These are phyloP conservation scores for Lipomyces chichibuensis DNA, from an alignment of 805 yeast genomes.

Conservation along the genomic window DNA sequence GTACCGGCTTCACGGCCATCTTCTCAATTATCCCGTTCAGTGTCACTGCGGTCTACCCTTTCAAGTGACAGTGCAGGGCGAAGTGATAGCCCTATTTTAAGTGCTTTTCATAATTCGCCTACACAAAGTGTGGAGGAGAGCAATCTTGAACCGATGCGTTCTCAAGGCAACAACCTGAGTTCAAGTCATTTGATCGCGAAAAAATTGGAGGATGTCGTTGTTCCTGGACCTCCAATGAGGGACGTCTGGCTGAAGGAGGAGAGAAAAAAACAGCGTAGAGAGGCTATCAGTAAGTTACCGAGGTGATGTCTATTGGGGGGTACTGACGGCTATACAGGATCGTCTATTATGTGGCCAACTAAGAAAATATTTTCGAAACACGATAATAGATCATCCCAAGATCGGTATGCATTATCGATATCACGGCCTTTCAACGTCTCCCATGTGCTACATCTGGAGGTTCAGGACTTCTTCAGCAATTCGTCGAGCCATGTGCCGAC, in stretches of 20 bases:
- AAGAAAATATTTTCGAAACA: background rate
- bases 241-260: constrained; percentile 32
- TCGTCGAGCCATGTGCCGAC: background rate
- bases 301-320: background rate
- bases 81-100: background rate
- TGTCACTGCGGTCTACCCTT: background rate
- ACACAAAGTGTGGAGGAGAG: background rate
- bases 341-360: constrained; percentile 18
- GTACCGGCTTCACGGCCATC: background rate
- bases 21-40: background rate
- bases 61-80: background rate
- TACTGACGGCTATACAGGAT: constrained; percentile 5
- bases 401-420: background rate
- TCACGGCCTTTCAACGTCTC: constrained; percentile 32
- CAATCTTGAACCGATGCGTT: background rate
- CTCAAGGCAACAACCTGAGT: background rate
- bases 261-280: constrained; percentile 3
- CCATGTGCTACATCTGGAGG: constrained; percentile 32
- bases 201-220: constrained; percentile 24
- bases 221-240: constrained; percentile 33
- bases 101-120: background rate
- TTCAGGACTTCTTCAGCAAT: constrained; percentile 18
- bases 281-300: background rate
- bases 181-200: constrained; percentile 12
- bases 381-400: background rate